Base-by-base conservation (phyloP, 1,284 basidiomycete species). In the Moniliophthora roreri region DNA sequence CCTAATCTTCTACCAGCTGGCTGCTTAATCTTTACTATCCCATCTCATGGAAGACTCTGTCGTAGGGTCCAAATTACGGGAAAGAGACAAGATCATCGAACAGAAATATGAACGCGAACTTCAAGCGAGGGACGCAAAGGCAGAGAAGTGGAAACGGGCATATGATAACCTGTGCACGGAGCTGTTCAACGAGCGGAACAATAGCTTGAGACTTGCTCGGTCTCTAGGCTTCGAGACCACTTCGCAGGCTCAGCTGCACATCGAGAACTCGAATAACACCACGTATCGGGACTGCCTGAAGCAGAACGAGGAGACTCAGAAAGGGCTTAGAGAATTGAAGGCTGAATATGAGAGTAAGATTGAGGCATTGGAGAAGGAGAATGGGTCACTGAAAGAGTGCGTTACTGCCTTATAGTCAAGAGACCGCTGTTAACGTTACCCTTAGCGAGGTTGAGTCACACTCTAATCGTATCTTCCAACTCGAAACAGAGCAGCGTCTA, bases 191-290 rank as follows among this genome's bases (percentile, higher is more conserved):
- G 60, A 61, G 0, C 52, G 64, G 16, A 63, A 69, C 16, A 62
- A 69, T 1, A 64, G 62, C 1, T 57, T 65, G 13, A 59, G 64
- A n/a, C 63, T 76, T 2, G 74, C 71, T 1, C 53, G 58, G 3
- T 60, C 60, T 0, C 65, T 79, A 23, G 76, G 74, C 1, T 77
- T 75, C 53, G 55, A 63, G 1, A 65, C 71, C 40, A 55, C 73
- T 1, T 60, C 57, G 8, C 72, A 76, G 36, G 72, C 72, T 0
- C 66, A 75, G 47, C 60, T 68, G 4, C 60, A 63, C 13, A 62
- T 79, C 32, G 70, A 73, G 34, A 63, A 67, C 2, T 60, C 66
- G 1, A 69, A 69, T 37, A 44, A 64, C 28, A 65, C 65, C 63
- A 53, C 65, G 2, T 75, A 69, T 51, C 62, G 63, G 49, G 66